A percentile compares a stretch with the other conserved stretches of the same genome.
phyloP scores from a whole-genome alignment of 345 rosid genomes.

The Dipteronia sinensis region DNA sequence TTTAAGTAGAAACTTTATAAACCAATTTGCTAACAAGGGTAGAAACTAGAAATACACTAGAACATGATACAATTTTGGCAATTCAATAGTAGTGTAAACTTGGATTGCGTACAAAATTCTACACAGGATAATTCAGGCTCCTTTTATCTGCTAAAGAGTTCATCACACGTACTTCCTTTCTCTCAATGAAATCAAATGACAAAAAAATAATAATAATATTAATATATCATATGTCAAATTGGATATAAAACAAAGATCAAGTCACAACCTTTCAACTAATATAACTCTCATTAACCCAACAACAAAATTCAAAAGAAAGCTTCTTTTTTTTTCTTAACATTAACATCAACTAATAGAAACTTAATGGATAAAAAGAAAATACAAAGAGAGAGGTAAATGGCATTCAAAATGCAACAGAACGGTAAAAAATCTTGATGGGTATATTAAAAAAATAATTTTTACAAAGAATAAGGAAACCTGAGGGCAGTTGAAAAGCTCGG shows the following conservation, averaged over 20 bases:
- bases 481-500: constrained; percentile 3
- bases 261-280: background rate
- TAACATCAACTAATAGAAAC: background rate
- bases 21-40: background rate
- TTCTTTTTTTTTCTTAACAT: background rate
- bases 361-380: background rate
- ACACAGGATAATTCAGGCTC: background rate
- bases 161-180: background rate
- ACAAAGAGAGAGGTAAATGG: background rate
- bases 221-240: background rate
- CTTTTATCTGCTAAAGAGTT: too few species aligned
- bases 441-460: background rate
- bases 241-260: too few species aligned
- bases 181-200: background rate
- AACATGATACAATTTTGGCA: background rate
- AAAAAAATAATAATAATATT: background rate
- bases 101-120: background rate
- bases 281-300: background rate
- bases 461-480: constrained; percentile 24
- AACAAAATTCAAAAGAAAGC: background rate
- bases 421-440: background rate
- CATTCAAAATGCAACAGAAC: background rate
- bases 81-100: background rate
- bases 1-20: background rate
- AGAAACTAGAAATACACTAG: background rate